phyloP scores from a whole-genome alignment of 1,139 yeast genomes.

The Geotrichum candidum region DNA sequence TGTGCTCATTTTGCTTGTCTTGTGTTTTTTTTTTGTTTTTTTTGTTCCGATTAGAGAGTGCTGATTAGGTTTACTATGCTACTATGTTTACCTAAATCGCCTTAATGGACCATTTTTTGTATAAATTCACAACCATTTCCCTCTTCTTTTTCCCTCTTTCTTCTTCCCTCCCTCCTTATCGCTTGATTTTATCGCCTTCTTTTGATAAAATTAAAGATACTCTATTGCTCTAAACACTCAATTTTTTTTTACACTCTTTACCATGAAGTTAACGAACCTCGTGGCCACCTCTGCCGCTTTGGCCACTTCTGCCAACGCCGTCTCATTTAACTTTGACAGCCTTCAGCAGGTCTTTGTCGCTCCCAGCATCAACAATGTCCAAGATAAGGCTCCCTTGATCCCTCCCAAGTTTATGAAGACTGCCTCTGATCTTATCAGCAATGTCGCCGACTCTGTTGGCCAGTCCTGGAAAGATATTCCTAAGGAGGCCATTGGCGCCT shows the following conservation, averaged over 20 bases:
- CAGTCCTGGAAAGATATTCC: constrained; percentile 28
- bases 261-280: constrained; percentile 12
- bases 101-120: not conserved
- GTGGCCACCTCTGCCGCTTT: constrained; percentile 13
- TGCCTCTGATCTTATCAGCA: constrained; percentile 16
- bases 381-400: constrained; percentile 2
- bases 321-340: constrained; percentile 12
- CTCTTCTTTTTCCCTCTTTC: not conserved
- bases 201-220: not conserved
- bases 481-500: constrained; percentile 26
- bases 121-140: not conserved
- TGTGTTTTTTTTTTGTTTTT: no score
- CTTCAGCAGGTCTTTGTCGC: constrained; percentile 16
- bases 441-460: constrained; percentile 26
- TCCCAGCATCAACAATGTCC: not conserved
- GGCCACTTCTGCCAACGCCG: constrained; percentile 12
- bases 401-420: constrained; percentile 9
- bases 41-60: not conserved
- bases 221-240: not conserved
- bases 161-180: not conserved
- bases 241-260: not conserved
- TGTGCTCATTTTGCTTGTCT: not conserved
- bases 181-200: not conserved
- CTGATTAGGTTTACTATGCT: not conserved
- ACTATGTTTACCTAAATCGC: not conserved